Evolutionary conservation across 1,139 yeast species (phyloP).

Genomic region (Saccharomyces pastorianus): DNA sequence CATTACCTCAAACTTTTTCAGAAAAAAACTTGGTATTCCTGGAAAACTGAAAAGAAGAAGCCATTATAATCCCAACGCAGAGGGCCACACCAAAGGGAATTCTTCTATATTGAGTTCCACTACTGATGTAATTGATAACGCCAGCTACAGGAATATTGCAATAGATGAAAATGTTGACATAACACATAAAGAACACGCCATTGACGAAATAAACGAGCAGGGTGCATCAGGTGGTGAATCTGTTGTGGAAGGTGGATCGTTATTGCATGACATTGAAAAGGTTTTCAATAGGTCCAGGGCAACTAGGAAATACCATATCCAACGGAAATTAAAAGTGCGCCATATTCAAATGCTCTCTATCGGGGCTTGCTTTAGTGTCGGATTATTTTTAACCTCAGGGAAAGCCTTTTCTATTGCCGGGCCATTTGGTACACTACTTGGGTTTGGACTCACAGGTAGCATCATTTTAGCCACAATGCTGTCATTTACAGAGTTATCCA

Average conservation of each 20-base stretch:
- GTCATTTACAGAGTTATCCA: constrained; percentile 76
- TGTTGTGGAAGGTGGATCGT: not conserved
- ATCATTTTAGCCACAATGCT: constrained; percentile 61
- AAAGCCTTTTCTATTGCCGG: constrained; percentile 71
- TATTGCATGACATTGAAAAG: constrained; percentile 4
- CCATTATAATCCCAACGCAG: not conserved
- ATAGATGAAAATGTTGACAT: constrained; percentile 15
- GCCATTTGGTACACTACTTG: constrained; percentile 69
- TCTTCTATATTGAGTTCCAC: not conserved
- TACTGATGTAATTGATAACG: constrained; percentile 17
- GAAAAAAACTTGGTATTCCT: not conserved
- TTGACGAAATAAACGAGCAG: constrained; percentile 2
- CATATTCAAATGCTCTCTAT: constrained; percentile 75
- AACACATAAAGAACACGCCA: constrained; percentile 3
- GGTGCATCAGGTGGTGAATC: constrained; percentile 1
- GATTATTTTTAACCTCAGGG: constrained; percentile 67
- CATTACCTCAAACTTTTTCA: constrained; percentile 1
- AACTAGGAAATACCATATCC: constrained; percentile 21
- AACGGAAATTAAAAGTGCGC: constrained; percentile 54
- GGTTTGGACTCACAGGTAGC: constrained; percentile 57
- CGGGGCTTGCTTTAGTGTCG: constrained; percentile 77
- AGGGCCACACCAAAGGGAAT: not conserved
- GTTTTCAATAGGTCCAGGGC: constrained; percentile 1
- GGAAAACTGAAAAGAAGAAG: constrained; percentile 1
- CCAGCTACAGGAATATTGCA: constrained; percentile 18